Evolutionary conservation across 1,139 yeast genomes (phyloP).

Genomic region (Debaryomycetaceae sp.): DNA sequence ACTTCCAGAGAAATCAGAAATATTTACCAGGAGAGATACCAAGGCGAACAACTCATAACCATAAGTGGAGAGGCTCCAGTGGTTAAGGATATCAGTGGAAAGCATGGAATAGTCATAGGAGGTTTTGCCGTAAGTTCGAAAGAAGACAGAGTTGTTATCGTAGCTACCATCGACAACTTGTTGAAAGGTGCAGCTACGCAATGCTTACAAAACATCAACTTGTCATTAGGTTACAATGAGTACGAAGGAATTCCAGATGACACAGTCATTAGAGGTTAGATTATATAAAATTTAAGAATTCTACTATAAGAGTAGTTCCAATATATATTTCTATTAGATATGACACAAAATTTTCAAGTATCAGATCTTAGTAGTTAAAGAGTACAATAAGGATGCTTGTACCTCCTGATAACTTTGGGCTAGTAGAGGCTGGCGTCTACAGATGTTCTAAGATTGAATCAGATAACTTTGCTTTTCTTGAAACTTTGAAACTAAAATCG

Average conservation of each 20-base stretch:
- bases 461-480: conserved; percentile 63
- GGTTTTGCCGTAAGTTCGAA: conserved; percentile 91
- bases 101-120: conserved; percentile 92
- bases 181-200: conserved; percentile 99
- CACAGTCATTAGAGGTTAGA: conserved; percentile 45
- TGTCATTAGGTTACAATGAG: conserved; percentile 87
- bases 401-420: conserved; percentile 76
- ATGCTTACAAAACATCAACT: conserved; percentile 91
- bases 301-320: not conserved
- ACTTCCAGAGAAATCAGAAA: conserved; percentile 81
- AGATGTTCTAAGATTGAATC: conserved; percentile 54
- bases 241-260: conserved; percentile 88
- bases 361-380: not conserved
- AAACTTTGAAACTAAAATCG: conserved; percentile 57
- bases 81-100: conserved; percentile 87
- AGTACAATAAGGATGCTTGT: conserved; percentile 49
- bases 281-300: not conserved
- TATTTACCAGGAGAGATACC: conserved; percentile 83
- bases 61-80: conserved; percentile 89
- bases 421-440: conserved; percentile 71
- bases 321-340: not conserved
- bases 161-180: conserved; percentile 92
- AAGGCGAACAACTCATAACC: conserved; percentile 80
- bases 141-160: conserved; percentile 87
- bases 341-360: not conserved